Conservation (phyloP, 176 grass and related monocot species). For the Neostapfia colusana region DNA sequence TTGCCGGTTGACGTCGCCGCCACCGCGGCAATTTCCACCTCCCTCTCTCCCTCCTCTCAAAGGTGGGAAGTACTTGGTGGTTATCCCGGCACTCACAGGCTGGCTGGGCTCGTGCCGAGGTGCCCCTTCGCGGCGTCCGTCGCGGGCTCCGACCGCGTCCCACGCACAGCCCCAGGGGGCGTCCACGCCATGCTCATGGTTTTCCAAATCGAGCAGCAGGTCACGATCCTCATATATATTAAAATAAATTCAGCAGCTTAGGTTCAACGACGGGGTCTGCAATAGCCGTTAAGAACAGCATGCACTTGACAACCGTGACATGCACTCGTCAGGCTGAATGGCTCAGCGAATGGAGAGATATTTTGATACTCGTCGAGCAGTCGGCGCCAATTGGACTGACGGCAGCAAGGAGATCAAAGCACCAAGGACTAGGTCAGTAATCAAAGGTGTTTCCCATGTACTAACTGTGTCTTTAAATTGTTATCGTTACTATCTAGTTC, state of each 20-base stretch:
- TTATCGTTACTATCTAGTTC: too few relatives aligned
- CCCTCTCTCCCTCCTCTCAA: too few relatives aligned
- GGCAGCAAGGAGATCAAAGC: constrained; percentile 4
- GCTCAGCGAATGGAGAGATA: background rate
- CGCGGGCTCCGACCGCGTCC: background rate
- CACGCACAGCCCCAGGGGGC: background rate
- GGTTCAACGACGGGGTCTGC: background rate
- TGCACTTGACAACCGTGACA: background rate
- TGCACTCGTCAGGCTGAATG: background rate
- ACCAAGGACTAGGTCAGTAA: background rate
- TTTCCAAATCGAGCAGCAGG: background rate
- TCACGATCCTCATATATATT: background rate
- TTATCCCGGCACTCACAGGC: too few relatives aligned
- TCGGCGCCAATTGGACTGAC: background rate
- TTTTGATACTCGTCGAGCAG: background rate
- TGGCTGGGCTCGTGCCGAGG: background rate
- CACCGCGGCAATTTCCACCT: too few relatives aligned
- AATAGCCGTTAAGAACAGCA: background rate
- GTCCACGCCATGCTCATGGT: too few relatives aligned
- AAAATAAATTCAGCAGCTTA: background rate
- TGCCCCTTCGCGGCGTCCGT: constrained; percentile 8
- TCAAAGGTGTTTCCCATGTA: background rate
- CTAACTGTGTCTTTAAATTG: too few relatives aligned
- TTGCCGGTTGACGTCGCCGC: too few relatives aligned
- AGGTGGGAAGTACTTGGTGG: too few relatives aligned